Evolutionary conservation across 495 filamentous ascomycete genomes (phyloP).

Genomic region (Chlorociboria aeruginascens): DNA sequence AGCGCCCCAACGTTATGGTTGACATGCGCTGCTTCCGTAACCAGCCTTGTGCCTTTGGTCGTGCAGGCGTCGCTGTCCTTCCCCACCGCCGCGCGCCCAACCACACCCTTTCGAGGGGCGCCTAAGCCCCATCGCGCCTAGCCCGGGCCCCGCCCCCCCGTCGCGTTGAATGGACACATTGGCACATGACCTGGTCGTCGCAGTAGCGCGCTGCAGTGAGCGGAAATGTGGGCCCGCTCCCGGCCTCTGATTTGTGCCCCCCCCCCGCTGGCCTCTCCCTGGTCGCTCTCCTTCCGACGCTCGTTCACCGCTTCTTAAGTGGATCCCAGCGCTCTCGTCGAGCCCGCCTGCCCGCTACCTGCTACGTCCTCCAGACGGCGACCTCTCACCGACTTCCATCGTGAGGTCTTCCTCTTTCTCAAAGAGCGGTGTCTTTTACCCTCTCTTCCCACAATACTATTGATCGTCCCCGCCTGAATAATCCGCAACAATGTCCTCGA

Average conservation of each 20-base stretch:
- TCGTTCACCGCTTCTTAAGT: slow-evolving; percentile 14
- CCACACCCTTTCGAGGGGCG: neutral
- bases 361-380: slow-evolving; percentile 1
- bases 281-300: slow-evolving; percentile 1
- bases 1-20: no score
- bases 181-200: slow-evolving; percentile 15
- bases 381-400: slow-evolving; percentile 19
- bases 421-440: slow-evolving; percentile 20
- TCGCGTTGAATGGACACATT: slow-evolving; percentile 11
- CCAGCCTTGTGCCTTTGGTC: neutral
- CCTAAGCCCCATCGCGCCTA: neutral
- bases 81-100: neutral
- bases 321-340: neutral
- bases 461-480: slow-evolving; percentile 14
- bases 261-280: slow-evolving; percentile 4
- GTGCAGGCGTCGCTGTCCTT: neutral
- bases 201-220: slow-evolving; percentile 16
- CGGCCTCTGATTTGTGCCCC: slow-evolving; percentile 15
- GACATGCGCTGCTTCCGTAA: no score
- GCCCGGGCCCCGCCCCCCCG: neutral
- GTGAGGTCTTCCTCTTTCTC: slow-evolving; percentile 14
- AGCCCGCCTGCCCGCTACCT: slow-evolving; percentile 5
- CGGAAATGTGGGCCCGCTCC: neutral
- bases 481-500: slow-evolving; percentile 31
- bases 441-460: slow-evolving; percentile 21